These are phyloP conservation scores for Colletotrichum sp. DNA, from an alignment of 2,329 filamentous ascomycete species.

Conservation along the genomic window DNA sequence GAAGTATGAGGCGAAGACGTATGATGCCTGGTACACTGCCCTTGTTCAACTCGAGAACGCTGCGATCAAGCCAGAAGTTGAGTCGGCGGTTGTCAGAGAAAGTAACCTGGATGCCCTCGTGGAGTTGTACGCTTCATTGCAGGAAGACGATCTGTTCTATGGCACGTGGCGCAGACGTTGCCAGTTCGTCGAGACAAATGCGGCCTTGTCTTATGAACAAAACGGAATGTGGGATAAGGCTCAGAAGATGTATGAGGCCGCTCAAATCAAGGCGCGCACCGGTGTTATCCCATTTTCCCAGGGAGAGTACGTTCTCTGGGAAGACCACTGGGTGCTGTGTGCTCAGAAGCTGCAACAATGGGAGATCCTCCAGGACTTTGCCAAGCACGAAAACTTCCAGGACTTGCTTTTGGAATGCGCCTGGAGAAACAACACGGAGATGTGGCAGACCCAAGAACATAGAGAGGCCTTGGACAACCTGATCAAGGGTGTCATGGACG, in stretches of 20 bases:
- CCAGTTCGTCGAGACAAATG: conserved; percentile 97
- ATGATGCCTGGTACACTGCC: conserved; percentile 97
- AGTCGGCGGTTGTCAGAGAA: conserved; percentile 84
- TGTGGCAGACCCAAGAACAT: conserved; percentile 87
- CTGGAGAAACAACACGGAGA: conserved; percentile 93
- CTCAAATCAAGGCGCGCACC: conserved; percentile 95
- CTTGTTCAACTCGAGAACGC: conserved; percentile 89
- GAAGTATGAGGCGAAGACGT: conserved; percentile 93
- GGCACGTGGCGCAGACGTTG: conserved; percentile 95
- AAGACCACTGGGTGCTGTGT: conserved; percentile 98
- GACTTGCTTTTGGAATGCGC: conserved; percentile 94
- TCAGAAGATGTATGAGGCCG: conserved; percentile 93
- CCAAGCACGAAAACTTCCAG: conserved; percentile 98
- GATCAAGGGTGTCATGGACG: conserved; percentile 97
- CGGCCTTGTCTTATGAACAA: conserved; percentile 96
- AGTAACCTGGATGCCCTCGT: conserved; percentile 97
- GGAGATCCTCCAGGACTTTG: conserved; percentile 97
- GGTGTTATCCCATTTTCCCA: conserved; percentile 96
- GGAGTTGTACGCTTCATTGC: conserved; percentile 86
- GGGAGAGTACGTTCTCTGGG: conserved; percentile 98
- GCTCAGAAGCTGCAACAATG: conserved; percentile 98
- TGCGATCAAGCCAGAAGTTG: conserved; percentile 82
- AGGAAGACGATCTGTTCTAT: conserved; percentile 97
- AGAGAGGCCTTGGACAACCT: conserved; percentile 90
- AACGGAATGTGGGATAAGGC: conserved; percentile 99